Base-by-base conservation (phyloP, 2,329 filamentous ascomycete genomes). In the Verticillium zaregamsianum region DNA sequence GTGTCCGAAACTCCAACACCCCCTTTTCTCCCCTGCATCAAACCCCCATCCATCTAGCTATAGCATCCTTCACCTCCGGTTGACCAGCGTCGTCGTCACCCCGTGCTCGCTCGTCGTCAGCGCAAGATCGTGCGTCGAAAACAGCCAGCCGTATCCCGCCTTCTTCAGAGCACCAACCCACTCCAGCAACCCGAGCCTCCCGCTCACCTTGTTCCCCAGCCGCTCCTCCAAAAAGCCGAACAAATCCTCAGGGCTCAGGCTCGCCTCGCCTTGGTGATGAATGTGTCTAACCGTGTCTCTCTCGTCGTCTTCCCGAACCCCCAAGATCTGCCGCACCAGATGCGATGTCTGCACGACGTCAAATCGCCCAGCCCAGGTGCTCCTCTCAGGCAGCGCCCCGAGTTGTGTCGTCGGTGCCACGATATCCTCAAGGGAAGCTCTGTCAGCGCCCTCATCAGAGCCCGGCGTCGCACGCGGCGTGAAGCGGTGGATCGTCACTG, bases 401-500 rank as follows among this genome's bases (percentile, higher is more conserved):
- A 35, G 33, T 7, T 35, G 33, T 7, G 7, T 35, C 3, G 33
- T 35, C 33, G 33, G 33, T 1, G 14, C 33, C 14, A 35, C 33
- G 33, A 35, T 5, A 14, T 35, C 33, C 33, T 35, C 33, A 4
- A 35, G 33, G 11, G 33, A 5, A 14, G 33, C 33, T 14, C 33
- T 7, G 9, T 14, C 33, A 35, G 33, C 33, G 9, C 33, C 14
- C 14, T 35, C 33, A 5, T 35, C 33, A 14, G 33, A 5, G 33
- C 33, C 14, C 33, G 33, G 15, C 3, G 39, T 20, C 39, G 8
- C 17, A n/a, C 14, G 39, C 39, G 6, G 25, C 17, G 14, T 45
- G n/a, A 45, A 20, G 7, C 74, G 69, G 61, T 76, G 72, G 25
- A 77, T 69, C 3, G 49, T 62, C 0, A 74, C 66, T 0, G 67